Conservation (phyloP, 2,329 filamentous ascomycete species). For the Penicillium sp. region DNA sequence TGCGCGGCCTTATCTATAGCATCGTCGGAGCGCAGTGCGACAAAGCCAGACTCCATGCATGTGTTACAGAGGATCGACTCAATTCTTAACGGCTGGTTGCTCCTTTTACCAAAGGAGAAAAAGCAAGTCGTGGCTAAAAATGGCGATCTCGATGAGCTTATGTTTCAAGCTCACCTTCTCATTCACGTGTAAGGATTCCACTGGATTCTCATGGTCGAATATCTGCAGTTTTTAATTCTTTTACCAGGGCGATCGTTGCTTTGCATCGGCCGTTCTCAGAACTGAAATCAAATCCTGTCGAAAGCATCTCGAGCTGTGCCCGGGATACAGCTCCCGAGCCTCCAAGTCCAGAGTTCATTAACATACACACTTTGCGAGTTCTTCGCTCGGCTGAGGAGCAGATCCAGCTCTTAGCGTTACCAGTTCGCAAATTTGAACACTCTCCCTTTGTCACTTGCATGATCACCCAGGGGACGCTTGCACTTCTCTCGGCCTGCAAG, state of each 20-base stretch:
- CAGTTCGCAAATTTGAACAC: constrained; percentile 38
- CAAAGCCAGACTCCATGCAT: not conserved
- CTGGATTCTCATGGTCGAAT: not conserved
- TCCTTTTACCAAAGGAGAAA: no score
- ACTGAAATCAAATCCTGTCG: constrained; percentile 43
- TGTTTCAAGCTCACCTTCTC: no score
- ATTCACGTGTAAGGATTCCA: not conserved
- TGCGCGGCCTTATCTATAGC: no score
- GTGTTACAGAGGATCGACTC: no score
- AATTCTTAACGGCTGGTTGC: no score
- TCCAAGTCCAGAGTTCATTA: constrained; percentile 28
- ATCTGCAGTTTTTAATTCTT: not conserved
- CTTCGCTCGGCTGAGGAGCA: constrained; percentile 44
- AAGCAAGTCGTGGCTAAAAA: no score
- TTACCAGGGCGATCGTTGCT: constrained; percentile 36
- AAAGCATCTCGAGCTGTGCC: constrained; percentile 43
- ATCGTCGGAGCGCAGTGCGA: not conserved
- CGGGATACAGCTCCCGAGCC: constrained; percentile 21
- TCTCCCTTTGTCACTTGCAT: constrained; percentile 48
- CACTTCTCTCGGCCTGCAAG: constrained; percentile 40
- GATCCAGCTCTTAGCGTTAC: constrained; percentile 43
- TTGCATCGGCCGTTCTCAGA: constrained; percentile 46
- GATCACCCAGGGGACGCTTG: constrained; percentile 42
- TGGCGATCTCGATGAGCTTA: no score
- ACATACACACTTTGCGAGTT: constrained; percentile 46